These are phyloP conservation scores for Saccharomycopsis javanensis DNA, from an alignment of 805 yeast species.

Conservation along the genomic window DNA sequence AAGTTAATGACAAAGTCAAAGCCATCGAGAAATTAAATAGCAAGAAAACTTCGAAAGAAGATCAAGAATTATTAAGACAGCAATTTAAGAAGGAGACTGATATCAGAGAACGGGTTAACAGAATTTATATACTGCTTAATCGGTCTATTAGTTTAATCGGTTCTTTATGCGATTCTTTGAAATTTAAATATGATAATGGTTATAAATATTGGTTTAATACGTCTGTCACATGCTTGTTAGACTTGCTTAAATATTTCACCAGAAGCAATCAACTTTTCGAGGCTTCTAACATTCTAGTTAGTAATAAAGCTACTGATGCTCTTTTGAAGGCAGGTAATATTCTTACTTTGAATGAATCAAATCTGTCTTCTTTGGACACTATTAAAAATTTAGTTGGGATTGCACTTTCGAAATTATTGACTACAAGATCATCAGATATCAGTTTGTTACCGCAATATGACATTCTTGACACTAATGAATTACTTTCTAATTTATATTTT, in stretches of 20 bases:
- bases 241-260: conserved; percentile 31
- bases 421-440: conserved; percentile 23
- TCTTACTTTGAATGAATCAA: conserved; percentile 25
- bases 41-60: conserved; percentile 69
- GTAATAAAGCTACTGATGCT: conserved; percentile 36
- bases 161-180: conserved; percentile 34
- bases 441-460: conserved; percentile 28
- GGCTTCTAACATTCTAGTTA: conserved; percentile 28
- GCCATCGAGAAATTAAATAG: not conserved
- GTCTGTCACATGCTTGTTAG: conserved; percentile 43
- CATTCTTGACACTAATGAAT: conserved; percentile 30
- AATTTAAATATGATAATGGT: conserved; percentile 57
- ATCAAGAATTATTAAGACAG: conserved; percentile 49
- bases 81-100: conserved; percentile 54
- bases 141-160: conserved; percentile 46
- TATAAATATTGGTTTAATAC: conserved; percentile 60
- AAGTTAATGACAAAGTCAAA: conserved; percentile 10
- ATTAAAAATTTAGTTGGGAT: conserved; percentile 52
- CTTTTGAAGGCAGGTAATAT: conserved; percentile 47
- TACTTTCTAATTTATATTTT: conserved; percentile 61
- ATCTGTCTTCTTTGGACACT: conserved; percentile 36
- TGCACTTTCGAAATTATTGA: conserved; percentile 52
- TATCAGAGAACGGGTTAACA: conserved; percentile 41
- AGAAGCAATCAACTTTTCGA: not conserved
- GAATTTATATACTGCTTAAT: conserved; percentile 29